phyloP scores from a whole-genome alignment of 768 basidiomycete genomes.

The Galerina marginata region DNA sequence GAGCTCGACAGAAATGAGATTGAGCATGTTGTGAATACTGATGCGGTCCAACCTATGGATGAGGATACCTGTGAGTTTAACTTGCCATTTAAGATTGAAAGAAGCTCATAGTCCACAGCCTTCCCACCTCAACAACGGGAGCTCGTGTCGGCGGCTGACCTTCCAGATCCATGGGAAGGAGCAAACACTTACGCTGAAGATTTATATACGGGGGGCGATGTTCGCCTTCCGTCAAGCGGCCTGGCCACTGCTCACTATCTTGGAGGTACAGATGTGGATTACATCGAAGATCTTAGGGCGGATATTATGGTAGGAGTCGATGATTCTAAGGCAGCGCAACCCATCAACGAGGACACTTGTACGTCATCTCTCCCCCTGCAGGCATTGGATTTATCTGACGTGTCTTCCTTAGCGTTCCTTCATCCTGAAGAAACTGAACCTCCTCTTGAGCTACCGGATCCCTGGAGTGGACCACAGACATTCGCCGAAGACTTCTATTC shows the following conservation, averaged over 20 bases:
- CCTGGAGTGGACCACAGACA: slow-evolving; percentile 38
- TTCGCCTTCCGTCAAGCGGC: slow-evolving; percentile 17
- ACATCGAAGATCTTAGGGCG: background rate
- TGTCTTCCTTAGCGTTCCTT: slow-evolving; percentile 21
- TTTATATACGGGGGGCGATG: slow-evolving; percentile 48
- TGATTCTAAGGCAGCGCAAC: slow-evolving; percentile 18
- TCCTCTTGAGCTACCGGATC: slow-evolving; percentile 36
- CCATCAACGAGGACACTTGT: slow-evolving; percentile 18
- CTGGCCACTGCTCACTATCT: slow-evolving; percentile 32
- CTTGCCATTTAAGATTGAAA: background rate
- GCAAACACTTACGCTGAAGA: slow-evolving; percentile 40
- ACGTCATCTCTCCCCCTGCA: background rate
- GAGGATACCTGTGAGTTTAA: slow-evolving; percentile 19
- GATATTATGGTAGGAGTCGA: slow-evolving; percentile 22
- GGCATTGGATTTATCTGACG: background rate
- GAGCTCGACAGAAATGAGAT: background rate
- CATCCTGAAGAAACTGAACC: slow-evolving; percentile 17
- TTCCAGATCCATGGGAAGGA: slow-evolving; percentile 39
- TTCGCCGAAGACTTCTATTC: slow-evolving; percentile 46
- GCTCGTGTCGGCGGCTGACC: slow-evolving; percentile 12
- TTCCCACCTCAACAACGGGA: slow-evolving; percentile 15
- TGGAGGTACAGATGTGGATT: slow-evolving; percentile 21
- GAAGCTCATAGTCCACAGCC: slow-evolving; percentile 2
- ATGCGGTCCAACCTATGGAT: slow-evolving; percentile 8
- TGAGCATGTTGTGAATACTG: background rate